These are phyloP conservation scores for Trametes polyzona DNA, from an alignment of 1,284 basidiomycete genomes.

Conservation along the genomic window DNA sequence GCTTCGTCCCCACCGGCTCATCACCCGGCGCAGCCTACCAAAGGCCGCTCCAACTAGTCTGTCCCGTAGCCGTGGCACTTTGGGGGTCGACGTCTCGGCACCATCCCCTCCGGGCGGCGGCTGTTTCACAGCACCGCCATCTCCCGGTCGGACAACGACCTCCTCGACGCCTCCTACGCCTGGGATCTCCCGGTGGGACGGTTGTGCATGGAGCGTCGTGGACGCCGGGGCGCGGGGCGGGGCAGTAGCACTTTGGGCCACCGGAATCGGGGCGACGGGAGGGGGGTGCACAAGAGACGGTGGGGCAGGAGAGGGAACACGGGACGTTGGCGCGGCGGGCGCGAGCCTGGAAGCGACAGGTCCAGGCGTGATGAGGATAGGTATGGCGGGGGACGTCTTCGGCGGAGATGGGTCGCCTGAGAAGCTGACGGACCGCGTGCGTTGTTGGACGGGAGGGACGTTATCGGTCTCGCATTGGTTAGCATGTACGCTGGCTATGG, in stretches of 20 bases:
- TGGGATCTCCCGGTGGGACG: no score
- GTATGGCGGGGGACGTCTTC: background rate
- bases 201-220: no score
- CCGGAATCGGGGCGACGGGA: background rate
- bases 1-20: no score
- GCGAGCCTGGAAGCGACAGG: background rate
- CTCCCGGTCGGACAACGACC: no score
- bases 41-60: no score
- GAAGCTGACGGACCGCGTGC: background rate
- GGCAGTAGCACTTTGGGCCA: background rate
- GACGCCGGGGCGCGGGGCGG: no score
- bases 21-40: no score
- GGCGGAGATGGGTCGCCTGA: background rate
- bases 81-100: no score
- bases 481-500: background rate
- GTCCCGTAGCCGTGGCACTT: no score
- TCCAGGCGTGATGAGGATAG: background rate
- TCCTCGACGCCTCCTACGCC: no score
- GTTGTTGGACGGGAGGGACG: background rate
- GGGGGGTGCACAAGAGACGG: background rate
- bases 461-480: background rate
- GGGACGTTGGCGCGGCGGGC: background rate
- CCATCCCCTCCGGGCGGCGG: no score
- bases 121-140: no score
- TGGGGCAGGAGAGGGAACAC: background rate